Evolutionary conservation across 148 eudicot genomes (phyloP).

Genomic region (Nepenthes gracilis): DNA sequence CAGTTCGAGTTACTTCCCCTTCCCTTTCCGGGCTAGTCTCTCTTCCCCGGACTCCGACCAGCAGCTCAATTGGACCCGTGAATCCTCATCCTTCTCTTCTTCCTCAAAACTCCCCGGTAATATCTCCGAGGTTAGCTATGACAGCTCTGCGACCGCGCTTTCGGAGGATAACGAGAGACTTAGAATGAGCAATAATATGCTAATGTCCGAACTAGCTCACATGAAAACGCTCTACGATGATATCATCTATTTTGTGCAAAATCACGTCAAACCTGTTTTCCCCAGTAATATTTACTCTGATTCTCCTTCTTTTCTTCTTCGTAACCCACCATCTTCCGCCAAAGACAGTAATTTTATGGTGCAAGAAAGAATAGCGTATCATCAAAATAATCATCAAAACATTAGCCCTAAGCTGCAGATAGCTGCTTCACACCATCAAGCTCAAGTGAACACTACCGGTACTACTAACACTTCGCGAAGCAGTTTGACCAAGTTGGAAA

Average conservation of each 20-base stretch:
- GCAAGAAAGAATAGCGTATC: too few species aligned
- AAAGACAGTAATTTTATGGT: not conserved
- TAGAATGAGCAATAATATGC: constrained; percentile 52
- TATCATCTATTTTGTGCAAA: constrained; percentile 79
- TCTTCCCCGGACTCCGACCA: constrained; percentile 32
- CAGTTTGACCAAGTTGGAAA: not conserved
- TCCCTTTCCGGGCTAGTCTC: constrained; percentile 26
- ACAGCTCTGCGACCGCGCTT: constrained; percentile 27
- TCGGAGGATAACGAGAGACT: constrained; percentile 77
- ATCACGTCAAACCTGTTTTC: constrained; percentile 34
- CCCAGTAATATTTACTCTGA: constrained; percentile 14
- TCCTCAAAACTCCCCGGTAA: too few species aligned
- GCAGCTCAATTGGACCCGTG: not conserved
- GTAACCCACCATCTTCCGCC: not conserved
- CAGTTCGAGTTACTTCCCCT: constrained; percentile 24
- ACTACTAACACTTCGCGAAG: not conserved
- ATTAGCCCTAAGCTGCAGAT: too few species aligned
- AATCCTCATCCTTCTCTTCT: too few species aligned
- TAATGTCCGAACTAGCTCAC: constrained; percentile 70
- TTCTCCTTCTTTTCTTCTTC: not conserved
- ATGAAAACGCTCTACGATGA: constrained; percentile 84
- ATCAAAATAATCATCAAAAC: too few species aligned
- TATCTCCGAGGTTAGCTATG: not conserved
- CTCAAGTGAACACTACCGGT: not conserved
- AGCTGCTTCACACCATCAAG: too few species aligned